Base-by-base conservation (phyloP, 2,329 filamentous ascomycete genomes). In the Stemphylium lycopersici region DNA sequence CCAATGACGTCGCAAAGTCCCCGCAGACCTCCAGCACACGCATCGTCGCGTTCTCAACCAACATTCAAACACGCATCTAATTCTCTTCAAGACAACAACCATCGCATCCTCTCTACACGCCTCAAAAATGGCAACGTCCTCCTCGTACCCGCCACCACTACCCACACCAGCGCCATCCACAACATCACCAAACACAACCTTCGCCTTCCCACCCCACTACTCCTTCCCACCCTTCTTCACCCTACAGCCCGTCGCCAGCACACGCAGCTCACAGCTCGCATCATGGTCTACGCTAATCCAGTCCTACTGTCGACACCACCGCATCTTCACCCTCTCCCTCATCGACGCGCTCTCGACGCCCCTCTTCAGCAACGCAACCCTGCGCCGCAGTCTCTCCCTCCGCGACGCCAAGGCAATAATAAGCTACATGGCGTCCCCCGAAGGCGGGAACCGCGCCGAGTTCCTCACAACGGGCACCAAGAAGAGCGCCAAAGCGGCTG, bases 211-310 rank as follows among this genome's bases (percentile, higher is more conserved):
- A 32, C 70, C 77, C 8, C 79, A 80, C 73, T 89, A 92, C 82
- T 79, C 80, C 78, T 93, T 91, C 80, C 90, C 90, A 0, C 88
- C 90, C 70, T 93, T 95, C 87, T 95, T 90, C 84, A 92, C 89
- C 51, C 86, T 86, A 49, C 90, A 95, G 76, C 84, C 87, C 32
- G 91, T 91, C 78, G 81, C 86, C 57, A 83, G 84, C 26, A 93
- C 90, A 8, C 87, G 84, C 71, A 85, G 88, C 76, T 86, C 88
- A 40, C 91, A 95, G 71, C 87, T 92, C 57, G 80, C 84, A 55
- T 93, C 93, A 77, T 99, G 95, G 95, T 87, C 89, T n/a, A 76
- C 85, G 29, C 85, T 97, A 13, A 86, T 98, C 70, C 91, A 92
- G 57, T 77, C 87, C 70, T 97, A 96, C 87, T 91, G 90, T 77